A percentile compares a stretch with the other conserved stretches of the same genome.
phyloP scores from a whole-genome alignment of 2,329 filamentous ascomycete genomes.

The Emergomyces orientalis region DNA sequence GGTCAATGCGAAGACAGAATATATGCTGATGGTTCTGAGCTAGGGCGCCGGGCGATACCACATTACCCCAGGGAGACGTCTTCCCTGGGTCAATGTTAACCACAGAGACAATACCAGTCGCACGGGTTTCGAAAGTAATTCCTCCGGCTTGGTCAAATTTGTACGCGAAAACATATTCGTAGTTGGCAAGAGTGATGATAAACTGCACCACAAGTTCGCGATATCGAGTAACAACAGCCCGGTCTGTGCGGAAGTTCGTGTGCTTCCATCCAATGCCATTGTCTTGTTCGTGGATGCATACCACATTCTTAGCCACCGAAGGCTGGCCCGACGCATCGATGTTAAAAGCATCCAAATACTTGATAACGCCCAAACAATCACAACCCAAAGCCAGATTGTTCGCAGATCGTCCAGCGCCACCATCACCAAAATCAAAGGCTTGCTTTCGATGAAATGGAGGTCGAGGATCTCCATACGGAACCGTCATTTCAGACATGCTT shows the following conservation, averaged over 20 bases:
- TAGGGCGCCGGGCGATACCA: constrained; percentile 54
- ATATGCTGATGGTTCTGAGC: constrained; percentile 65
- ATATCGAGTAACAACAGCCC: constrained; percentile 52
- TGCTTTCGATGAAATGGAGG: constrained; percentile 57
- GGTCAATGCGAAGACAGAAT: constrained; percentile 57
- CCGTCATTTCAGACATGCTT: constrained; percentile 57
- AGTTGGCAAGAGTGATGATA: constrained; percentile 60
- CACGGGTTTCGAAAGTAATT: constrained; percentile 52
- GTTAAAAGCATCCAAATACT: constrained; percentile 50
- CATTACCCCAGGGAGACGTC: constrained; percentile 49
- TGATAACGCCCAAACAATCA: constrained; percentile 58
- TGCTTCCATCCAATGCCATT: constrained; percentile 63
- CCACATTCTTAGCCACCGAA: constrained; percentile 47
- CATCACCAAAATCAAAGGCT: constrained; percentile 61
- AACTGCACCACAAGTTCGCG: constrained; percentile 58
- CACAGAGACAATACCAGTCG: constrained; percentile 57
- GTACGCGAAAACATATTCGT: constrained; percentile 60
- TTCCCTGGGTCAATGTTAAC: constrained; percentile 51
- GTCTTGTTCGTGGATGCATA: constrained; percentile 62
- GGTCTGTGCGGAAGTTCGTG: constrained; percentile 56
- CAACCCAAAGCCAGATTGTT: constrained; percentile 60
- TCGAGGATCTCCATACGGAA: constrained; percentile 56
- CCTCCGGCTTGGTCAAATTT: constrained; percentile 56
- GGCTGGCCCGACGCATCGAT: constrained; percentile 45
- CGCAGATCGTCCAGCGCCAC: constrained; percentile 51